Base-by-base conservation (phyloP, 352 stramenopile genomes). In the Pythium pectinolyticum region DNA sequence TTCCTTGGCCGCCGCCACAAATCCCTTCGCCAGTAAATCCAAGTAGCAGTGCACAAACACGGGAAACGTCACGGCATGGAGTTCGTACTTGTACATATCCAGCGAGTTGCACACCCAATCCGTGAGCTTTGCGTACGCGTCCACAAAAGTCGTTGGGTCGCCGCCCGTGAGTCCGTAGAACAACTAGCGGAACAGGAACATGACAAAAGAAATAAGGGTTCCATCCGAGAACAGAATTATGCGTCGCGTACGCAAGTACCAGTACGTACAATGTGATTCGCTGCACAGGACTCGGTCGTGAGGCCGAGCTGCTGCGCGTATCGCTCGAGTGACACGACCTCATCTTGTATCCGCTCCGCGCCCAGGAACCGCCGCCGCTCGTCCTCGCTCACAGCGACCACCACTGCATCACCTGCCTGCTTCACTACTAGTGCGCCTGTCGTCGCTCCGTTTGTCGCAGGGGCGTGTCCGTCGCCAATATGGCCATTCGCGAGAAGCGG, bases 101-200 rank as follows among this genome's bases (percentile, higher is more conserved):
- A 94, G 67, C 62, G 86, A 89, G 64, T 92, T 92, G 69, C 79
- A 86, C 48, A 94, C 87, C 86, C 86, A 94, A 40, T 89, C 79
- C 39, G 90, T 47, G n/a, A 94, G 69, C 61, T 80, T 75, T 19
- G 57, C 56, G 64, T 93, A 94, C 56, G 82, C 80, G 7, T 89
- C 77, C n/a, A 82, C 72, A 60, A 90, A 94, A 24, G 72, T 69
- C 24, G 60, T 59, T 5, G 83, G 78, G 46, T 92, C 73, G 20
- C 81, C 83, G 11, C 68, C 66, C 1, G 78, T 82, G 32, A 94
- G 71, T 25, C 82, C 84, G 60, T 90, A 85, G 56, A 92, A 94
- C 31, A 94, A 63, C 80, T 92, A 57, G n/a, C n/a, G n/a, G n/a
- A n/a, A n/a, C n/a, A n/a, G n/a, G n/a, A n/a, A n/a, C n/a, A n/a